These are phyloP conservation scores for Backusella mclennaniae DNA, from an alignment of 192 early-diverging fungal species.

Conservation along the genomic window DNA sequence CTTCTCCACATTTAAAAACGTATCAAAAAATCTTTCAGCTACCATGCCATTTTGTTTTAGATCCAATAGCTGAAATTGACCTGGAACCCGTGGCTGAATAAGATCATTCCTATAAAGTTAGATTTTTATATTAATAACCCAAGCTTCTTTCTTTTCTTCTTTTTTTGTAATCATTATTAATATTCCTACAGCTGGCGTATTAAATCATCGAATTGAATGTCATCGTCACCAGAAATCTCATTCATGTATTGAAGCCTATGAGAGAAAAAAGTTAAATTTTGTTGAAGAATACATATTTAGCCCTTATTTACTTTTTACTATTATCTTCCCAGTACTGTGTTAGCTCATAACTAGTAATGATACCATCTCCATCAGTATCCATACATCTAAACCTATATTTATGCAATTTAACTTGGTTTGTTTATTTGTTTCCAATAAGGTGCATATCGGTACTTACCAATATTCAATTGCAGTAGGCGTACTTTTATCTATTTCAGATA, in stretches of 20 bases:
- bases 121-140: not conserved
- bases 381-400: constrained; percentile 85
- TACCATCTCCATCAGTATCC: constrained; percentile 89
- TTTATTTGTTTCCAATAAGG: not conserved
- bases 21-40: constrained; percentile 41
- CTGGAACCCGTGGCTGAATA: constrained; percentile 24
- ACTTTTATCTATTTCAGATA: constrained; percentile 38
- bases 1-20: constrained; percentile 33
- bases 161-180: too few species aligned
- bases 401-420: not conserved
- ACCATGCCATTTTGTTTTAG: constrained; percentile 30
- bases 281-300: not conserved
- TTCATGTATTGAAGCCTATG: constrained; percentile 2
- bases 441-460: constrained; percentile 21
- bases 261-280: not conserved
- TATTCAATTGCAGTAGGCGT: constrained; percentile 37
- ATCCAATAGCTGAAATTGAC: constrained; percentile 32
- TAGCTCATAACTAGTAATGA: constrained; percentile 82
- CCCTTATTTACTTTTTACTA: constrained; percentile 18
- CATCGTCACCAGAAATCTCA: constrained; percentile 9
- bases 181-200: constrained; percentile 34
- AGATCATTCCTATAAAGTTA: constrained; percentile 31
- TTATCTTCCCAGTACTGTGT: constrained; percentile 87
- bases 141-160: not conserved
- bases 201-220: constrained; percentile 35